These are phyloP conservation scores for Xerocomus minutiporus DNA, from an alignment of 1,284 basidiomycete genomes.

Conservation along the genomic window DNA sequence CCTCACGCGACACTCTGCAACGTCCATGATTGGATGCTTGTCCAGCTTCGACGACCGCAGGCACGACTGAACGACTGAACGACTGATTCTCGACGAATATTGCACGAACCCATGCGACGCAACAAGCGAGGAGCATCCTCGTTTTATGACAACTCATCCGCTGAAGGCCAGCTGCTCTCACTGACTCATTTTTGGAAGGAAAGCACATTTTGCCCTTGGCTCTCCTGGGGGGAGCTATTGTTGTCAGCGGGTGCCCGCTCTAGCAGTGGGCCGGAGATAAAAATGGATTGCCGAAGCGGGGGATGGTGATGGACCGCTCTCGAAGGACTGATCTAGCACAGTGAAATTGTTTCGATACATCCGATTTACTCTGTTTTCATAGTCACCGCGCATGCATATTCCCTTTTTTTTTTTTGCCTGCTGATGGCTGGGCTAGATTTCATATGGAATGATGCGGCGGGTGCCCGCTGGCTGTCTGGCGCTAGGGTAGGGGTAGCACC, in stretches of 20 bases:
- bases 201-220: constrained; percentile 8
- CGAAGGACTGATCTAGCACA: constrained; percentile 28
- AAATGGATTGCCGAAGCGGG: constrained; percentile 13
- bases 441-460: not conserved
- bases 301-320: constrained; percentile 25
- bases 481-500: constrained; percentile 17
- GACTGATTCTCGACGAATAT: constrained; percentile 48
- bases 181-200: constrained; percentile 12
- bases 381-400: constrained; percentile 16
- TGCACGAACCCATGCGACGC: constrained; percentile 30
- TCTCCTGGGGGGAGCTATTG: constrained; percentile 14
- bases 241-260: constrained; percentile 29
- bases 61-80: constrained; percentile 32
- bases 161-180: not conserved
- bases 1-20: constrained; percentile 14
- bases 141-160: constrained; percentile 17
- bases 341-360: constrained; percentile 23
- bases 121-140: constrained; percentile 19
- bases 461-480: constrained; percentile 7
- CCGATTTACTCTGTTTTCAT: constrained; percentile 25
- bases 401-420: constrained; percentile 6
- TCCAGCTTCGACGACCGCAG: constrained; percentile 32
- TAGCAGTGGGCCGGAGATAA: constrained; percentile 31
- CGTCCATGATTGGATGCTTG: constrained; percentile 16
- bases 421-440: not conserved